Evolutionary conservation across 257 asterid species (phyloP), one percentile per base, ranked within the genome.

Genomic region (Sherardia arvensis): DNA sequence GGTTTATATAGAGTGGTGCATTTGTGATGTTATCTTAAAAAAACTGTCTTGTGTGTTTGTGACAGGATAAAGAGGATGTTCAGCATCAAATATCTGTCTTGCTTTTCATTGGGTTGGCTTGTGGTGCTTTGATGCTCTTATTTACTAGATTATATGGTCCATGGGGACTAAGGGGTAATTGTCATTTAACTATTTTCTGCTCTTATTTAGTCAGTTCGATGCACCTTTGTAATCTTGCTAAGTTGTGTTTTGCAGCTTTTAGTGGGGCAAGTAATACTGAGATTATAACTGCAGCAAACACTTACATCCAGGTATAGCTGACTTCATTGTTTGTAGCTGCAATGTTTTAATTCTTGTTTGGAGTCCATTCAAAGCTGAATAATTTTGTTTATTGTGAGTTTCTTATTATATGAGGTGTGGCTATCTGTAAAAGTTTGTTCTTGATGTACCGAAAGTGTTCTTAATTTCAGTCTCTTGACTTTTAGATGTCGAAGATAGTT

Each of bases 51-150:
- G 45, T 45, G 15, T 67, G 30, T 20, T 18, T 73, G 74, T 53
- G 61, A 72, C 86, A 92, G 99, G 92, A 89, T 74, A 82, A 83
- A 78, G 65, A 64, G 57, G 94, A 79, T 70, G 96, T 89, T 75
- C 99, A 92, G 70, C 99, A 85, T 82, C 95, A 92, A 72, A 92
- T 92, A 76, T 92, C 99, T 40, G 66, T 76, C 47, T 77, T 92
- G 87, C 84, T 89, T 66, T 85, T 78, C 74, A 83, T 92, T 83
- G 99, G 96, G 54, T 70, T 92, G 73, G 81, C 83, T 58, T 55
- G 91, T 74, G 99, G 99, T 65, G 69, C 73, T 70, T 64, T 82
- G 67, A 92, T 92, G 97, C 77, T 92, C 67, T 65, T 81, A 74
- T 87, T 85, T 58, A 92, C 97, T 26, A 84, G 86, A 82, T 76